Base-by-base conservation (phyloP, 768 basidiomycete genomes). In the Termitomyces sp. region DNA sequence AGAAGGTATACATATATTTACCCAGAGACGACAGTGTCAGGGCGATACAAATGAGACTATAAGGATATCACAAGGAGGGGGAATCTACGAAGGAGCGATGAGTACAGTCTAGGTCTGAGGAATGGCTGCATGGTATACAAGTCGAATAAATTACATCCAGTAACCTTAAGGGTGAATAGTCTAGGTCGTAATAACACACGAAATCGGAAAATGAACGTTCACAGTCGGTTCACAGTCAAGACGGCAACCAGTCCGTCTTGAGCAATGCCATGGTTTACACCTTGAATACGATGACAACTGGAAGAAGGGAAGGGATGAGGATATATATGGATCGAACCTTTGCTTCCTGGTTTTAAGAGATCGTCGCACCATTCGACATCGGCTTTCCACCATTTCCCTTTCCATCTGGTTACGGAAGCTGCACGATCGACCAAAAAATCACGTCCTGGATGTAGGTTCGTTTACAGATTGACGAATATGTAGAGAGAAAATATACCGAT, bases 241-340 rank as follows among this genome's bases (percentile, higher is more conserved):
- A 94, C 73, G n/a, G 92, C 92, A 17, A 92, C 80, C 27, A 80
- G 80, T 7, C 92, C 92, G 65, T 94, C 92, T 67, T 91, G 88
- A 11, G 81, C 73, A 43, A 95, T 94, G 50, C 80, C 86, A 66
- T 92, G 92, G 65, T 90, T 92, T 34, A 91, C 80, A 57, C 89
- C 90, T 91, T 63, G 4, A 42, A 16, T 25, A 27, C 9, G 31
- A n/a, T n/a, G n/a, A n/a, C 37, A 44, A n/a, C 53, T 27, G 21
- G 31, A 17, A n/a, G n/a, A n/a, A n/a, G n/a, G n/a, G 19, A 44
- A 21, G 41, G 21, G 38, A 35, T 17, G 5, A 3, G n/a, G 27
- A 47, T 29, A 29, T 29, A n/a, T n/a, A n/a, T n/a, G n/a, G 10
- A 21, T 65, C 75, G 35, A 37, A 89, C 91, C 90, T 69, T 82